phyloP scores from a whole-genome alignment of 1,284 basidiomycete species.

The Leccinum angustisporum region DNA sequence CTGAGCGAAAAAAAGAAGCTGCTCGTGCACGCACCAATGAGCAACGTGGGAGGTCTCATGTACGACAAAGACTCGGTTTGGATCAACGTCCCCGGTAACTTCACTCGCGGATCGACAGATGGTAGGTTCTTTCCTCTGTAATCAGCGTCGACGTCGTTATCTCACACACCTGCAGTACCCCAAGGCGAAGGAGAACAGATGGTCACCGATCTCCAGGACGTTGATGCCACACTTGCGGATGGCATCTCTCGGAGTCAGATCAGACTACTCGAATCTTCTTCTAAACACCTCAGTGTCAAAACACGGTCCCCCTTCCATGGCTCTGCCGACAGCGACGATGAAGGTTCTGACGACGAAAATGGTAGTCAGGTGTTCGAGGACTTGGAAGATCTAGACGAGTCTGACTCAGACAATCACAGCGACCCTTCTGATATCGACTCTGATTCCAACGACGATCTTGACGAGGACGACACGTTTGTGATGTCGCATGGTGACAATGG shows the following conservation, averaged over 20 bases:
- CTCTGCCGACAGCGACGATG: constrained; percentile 34
- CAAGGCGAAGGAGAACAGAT: constrained; percentile 95
- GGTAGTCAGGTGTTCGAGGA: constrained; percentile 16
- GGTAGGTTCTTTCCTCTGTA: constrained; percentile 39
- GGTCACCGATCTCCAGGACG: constrained; percentile 96
- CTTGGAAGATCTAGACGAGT: constrained; percentile 26
- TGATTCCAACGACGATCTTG: constrained; percentile 23
- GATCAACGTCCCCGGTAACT: constrained; percentile 95
- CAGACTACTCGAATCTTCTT: constrained; percentile 82
- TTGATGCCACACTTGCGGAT: constrained; percentile 80
- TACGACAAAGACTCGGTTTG: constrained; percentile 99
- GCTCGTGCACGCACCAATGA: constrained; percentile 97
- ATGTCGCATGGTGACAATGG: constrained; percentile 40
- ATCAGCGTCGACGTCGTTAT: background rate
- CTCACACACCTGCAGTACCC: constrained; percentile 35
- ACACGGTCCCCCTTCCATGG: constrained; percentile 14
- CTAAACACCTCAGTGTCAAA: constrained; percentile 48
- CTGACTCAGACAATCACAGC: constrained; percentile 9
- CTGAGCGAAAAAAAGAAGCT: constrained; percentile 94
- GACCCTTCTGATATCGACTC: constrained; percentile 23
- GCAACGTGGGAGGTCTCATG: constrained; percentile 94
- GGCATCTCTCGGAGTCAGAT: constrained; percentile 81
- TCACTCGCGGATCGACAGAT: constrained; percentile 69
- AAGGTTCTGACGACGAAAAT: constrained; percentile 12
- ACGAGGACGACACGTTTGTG: constrained; percentile 17